Evolutionary conservation across 192 early-diverging fungal genomes (phyloP).

Genomic region (Helicostylum pulchrum): DNA sequence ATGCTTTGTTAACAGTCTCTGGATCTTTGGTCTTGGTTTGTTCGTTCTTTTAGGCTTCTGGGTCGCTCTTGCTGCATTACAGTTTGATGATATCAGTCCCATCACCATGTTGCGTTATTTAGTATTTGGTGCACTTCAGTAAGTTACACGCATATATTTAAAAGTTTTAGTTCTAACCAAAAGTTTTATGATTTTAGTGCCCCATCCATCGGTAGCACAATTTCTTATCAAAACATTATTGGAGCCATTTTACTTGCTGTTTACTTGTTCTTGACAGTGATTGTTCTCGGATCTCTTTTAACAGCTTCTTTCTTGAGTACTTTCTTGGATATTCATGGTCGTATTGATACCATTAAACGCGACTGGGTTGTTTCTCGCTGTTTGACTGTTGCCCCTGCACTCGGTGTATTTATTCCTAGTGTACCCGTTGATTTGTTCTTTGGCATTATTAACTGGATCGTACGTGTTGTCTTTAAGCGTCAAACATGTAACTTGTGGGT

Average conservation of each 20-base stretch:
- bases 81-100: conserved; percentile 25
- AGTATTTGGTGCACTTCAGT: conserved; percentile 37
- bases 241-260: conserved; percentile 22
- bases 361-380: not conserved
- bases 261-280: conserved; percentile 29
- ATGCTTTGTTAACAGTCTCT: conserved; percentile 16
- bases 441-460: conserved; percentile 2
- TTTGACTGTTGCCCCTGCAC: not conserved
- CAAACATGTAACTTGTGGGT: conserved; percentile 3
- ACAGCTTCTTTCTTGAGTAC: conserved; percentile 29
- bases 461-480: not conserved
- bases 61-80: conserved; percentile 23
- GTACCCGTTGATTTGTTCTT: conserved; percentile 16
- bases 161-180: not conserved
- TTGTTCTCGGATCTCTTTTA: conserved; percentile 20
- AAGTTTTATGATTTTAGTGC: conserved; percentile 18
- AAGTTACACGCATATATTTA: conserved; percentile 13
- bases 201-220: conserved; percentile 31
- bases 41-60: conserved; percentile 29
- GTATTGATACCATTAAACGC: not conserved
- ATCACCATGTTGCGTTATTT: conserved; percentile 22
- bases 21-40: conserved; percentile 18
- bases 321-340: conserved; percentile 7
- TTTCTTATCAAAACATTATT: conserved; percentile 25
- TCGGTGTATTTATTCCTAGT: conserved; percentile 7